Evolutionary conservation across 2,329 filamentous ascomycete genomes (phyloP).

Genomic region (Erysiphe pulchra): DNA sequence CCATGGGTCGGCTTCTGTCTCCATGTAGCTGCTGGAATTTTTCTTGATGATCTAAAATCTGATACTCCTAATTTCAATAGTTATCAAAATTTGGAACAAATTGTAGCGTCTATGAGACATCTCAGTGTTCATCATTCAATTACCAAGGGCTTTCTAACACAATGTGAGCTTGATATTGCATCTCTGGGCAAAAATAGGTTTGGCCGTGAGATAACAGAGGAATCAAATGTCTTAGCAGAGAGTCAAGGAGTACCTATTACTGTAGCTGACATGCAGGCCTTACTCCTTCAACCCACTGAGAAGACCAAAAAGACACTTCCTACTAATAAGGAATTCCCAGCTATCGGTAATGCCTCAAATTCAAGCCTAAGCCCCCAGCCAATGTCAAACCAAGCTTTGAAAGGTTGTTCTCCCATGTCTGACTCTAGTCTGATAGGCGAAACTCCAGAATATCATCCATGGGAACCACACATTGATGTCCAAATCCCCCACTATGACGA

Average conservation of each 20-base stretch:
- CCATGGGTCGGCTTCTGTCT: constrained; percentile 61
- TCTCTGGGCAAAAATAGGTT: constrained; percentile 3
- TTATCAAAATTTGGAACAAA: constrained; percentile 37
- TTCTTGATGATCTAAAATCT: constrained; percentile 44
- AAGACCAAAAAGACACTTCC: not conserved
- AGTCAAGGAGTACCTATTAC: constrained; percentile 5
- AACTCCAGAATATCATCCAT: not conserved
- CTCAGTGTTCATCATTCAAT: constrained; percentile 50
- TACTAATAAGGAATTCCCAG: not conserved
- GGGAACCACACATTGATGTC: not conserved
- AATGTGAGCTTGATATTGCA: constrained; percentile 61
- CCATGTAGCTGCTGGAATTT: constrained; percentile 66
- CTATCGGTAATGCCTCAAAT: not conserved
- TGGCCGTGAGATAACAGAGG: constrained; percentile 1
- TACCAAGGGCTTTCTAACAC: constrained; percentile 62
- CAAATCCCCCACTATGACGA: not conserved
- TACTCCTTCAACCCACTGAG: not conserved
- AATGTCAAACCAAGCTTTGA: not conserved
- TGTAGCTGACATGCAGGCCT: constrained; percentile 3
- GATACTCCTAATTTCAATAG: constrained; percentile 4
- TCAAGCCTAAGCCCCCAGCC: not conserved
- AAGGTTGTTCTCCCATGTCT: not conserved
- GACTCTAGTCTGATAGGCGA: not conserved
- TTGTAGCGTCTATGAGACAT: constrained; percentile 54
- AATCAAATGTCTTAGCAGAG: constrained; percentile 4